phyloP scores from a whole-genome alignment of 1,139 yeast species.

The Scheffersomyces stambukii region DNA sequence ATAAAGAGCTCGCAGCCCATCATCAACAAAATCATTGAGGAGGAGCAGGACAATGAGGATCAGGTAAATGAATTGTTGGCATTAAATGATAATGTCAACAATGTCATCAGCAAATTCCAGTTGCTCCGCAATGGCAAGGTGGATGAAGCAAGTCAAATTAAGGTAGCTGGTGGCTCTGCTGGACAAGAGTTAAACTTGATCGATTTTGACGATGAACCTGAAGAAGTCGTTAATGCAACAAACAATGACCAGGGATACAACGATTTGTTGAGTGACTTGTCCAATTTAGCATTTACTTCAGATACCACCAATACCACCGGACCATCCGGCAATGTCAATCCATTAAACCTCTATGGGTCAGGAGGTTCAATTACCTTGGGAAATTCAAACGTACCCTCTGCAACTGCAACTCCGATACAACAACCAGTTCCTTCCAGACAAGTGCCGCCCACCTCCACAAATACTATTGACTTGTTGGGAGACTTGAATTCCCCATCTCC shows the following conservation, averaged over 20 bases:
- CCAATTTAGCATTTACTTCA: slow-evolving; percentile 51
- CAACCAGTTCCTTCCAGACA: slow-evolving; percentile 9
- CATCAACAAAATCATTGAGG: slow-evolving; percentile 79
- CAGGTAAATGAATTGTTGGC: slow-evolving; percentile 63
- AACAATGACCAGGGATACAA: slow-evolving; percentile 50
- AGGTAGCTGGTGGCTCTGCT: slow-evolving; percentile 33
- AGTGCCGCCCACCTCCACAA: slow-evolving; percentile 1
- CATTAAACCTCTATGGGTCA: slow-evolving; percentile 41
- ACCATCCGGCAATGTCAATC: slow-evolving; percentile 24
- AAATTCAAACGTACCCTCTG: slow-evolving; percentile 8
- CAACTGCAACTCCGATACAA: slow-evolving; percentile 11
- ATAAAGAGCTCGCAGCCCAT: slow-evolving; percentile 86
- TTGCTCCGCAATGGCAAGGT: slow-evolving; percentile 63
- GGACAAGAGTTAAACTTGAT: slow-evolving; percentile 56
- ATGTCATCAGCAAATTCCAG: slow-evolving; percentile 63
- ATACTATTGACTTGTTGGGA: slow-evolving; percentile 37
- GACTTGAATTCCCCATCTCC: slow-evolving; percentile 46
- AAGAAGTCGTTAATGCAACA: slow-evolving; percentile 34
- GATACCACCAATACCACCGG: not conserved
- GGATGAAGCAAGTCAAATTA: slow-evolving; percentile 56
- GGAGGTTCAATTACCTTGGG: slow-evolving; percentile 46
- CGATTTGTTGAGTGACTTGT: slow-evolving; percentile 70
- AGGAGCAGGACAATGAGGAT: slow-evolving; percentile 46
- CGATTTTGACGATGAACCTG: slow-evolving; percentile 69
- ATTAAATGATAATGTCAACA: slow-evolving; percentile 74